phyloP scores from a whole-genome alignment of 176 grass and related monocot genomes.

The Hyparrhenia diplandra region DNA sequence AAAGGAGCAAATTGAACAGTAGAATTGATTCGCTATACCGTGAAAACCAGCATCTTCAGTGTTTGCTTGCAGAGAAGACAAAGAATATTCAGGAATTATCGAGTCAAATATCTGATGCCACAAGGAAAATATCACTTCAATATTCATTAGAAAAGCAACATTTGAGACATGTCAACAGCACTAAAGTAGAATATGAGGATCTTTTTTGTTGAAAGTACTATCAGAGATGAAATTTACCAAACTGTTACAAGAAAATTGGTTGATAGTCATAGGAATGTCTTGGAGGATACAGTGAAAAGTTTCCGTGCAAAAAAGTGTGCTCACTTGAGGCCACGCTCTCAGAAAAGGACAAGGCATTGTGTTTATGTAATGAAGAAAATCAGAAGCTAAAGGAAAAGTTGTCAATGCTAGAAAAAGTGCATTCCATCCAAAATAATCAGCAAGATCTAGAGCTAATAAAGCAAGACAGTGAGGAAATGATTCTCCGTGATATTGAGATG shows the following conservation, averaged over 20 bases:
- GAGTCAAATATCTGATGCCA: slow-evolving; percentile 48
- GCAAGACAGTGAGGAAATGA: slow-evolving; percentile 43
- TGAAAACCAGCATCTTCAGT: slow-evolving; percentile 66
- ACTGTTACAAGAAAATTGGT: slow-evolving; percentile 52
- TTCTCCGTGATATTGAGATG: slow-evolving; percentile 60
- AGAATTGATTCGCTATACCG: slow-evolving; percentile 61
- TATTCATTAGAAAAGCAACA: slow-evolving; percentile 40
- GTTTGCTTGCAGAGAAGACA: slow-evolving; percentile 63
- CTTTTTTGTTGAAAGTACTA: slow-evolving; percentile 49
- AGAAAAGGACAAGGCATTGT: slow-evolving; percentile 58
- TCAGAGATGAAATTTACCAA: slow-evolving; percentile 71
- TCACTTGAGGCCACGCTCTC: slow-evolving; percentile 50
- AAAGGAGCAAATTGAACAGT: slow-evolving; percentile 52
- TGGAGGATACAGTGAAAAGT: slow-evolving; percentile 36
- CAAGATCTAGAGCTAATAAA: slow-evolving; percentile 38
- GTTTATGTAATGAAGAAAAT: slow-evolving; percentile 61
- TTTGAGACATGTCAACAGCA: slow-evolving; percentile 47
- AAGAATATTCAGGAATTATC: slow-evolving; percentile 70
- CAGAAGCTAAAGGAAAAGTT: slow-evolving; percentile 62
- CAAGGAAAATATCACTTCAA: slow-evolving; percentile 48
- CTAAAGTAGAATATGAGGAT: slow-evolving; percentile 54
- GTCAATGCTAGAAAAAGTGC: slow-evolving; percentile 30
- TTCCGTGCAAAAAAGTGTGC: slow-evolving; percentile 40
- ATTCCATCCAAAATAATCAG: slow-evolving; percentile 17
- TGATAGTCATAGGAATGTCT: slow-evolving; percentile 33